These are phyloP conservation scores for Tuber magnatum DNA, from an alignment of 495 filamentous ascomycete species.

Conservation along the genomic window DNA sequence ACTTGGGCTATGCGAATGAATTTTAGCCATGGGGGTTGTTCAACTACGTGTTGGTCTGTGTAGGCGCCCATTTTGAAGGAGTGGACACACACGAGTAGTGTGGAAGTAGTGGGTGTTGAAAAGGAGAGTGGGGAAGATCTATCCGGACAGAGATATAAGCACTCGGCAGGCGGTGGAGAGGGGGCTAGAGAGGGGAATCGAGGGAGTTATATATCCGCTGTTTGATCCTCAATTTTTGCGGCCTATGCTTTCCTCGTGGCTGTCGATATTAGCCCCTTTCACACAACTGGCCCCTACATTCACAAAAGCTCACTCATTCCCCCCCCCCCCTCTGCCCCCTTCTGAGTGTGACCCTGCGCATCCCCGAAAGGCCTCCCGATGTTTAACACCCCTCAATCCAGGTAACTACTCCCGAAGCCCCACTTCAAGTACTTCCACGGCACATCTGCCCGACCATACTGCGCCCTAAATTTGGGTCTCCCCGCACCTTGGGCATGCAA, in stretches of 20 bases:
- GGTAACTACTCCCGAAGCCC: neutral
- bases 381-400: neutral
- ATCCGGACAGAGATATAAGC: neutral
- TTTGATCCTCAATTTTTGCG: neutral
- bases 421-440: neutral
- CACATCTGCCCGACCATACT: neutral
- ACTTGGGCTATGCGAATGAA: constrained; percentile 20
- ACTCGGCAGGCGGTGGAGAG: neutral
- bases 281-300: neutral
- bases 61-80: constrained; percentile 7
- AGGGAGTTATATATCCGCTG: neutral
- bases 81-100: neutral
- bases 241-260: neutral
- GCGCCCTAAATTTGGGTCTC: neutral
- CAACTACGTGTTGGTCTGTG: constrained; percentile 14
- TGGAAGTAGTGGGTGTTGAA: neutral
- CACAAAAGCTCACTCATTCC: neutral
- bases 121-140: neutral
- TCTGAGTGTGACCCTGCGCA: neutral
- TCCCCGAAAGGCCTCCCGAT: neutral
- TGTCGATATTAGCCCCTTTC: neutral
- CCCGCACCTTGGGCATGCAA: neutral
- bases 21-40: constrained; percentile 17
- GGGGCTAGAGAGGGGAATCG: neutral
- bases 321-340: neutral